A percentile compares a stretch with the other conserved stretches of the same genome.
phyloP scores from a whole-genome alignment of 345 rosid species.

The Moricandia moricandioides region DNA sequence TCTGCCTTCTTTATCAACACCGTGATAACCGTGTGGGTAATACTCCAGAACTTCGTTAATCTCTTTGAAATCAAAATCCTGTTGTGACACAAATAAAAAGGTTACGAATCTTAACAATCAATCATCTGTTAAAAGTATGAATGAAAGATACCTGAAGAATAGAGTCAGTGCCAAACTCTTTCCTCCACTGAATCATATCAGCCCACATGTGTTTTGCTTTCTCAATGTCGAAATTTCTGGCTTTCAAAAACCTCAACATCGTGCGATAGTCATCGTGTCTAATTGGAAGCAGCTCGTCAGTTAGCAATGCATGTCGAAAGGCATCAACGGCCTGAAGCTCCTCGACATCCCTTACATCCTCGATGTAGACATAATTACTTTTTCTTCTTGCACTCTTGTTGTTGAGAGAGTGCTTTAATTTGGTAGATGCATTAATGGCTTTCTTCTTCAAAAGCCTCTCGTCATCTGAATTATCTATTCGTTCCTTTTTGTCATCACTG shows the following conservation, averaged over 20 bases:
- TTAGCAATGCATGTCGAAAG: conserved; percentile 72
- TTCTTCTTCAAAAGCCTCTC: conserved; percentile 95
- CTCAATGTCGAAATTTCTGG: conserved; percentile 86
- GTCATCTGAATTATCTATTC: conserved; percentile 94
- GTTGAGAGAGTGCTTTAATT: conserved; percentile 87
- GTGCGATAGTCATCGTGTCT: conserved; percentile 85
- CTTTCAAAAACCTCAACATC: conserved; percentile 96
- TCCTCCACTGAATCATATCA: conserved; percentile 96
- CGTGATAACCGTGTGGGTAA: conserved; percentile 93
- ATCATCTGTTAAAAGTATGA: conserved; percentile 2
- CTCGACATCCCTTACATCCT: conserved; percentile 85
- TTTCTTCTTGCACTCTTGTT: conserved; percentile 81
- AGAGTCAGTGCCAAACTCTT: conserved; percentile 82
- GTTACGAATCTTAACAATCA: not conserved
- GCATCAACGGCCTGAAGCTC: conserved; percentile 86
- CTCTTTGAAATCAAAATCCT: conserved; percentile 95
- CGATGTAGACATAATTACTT: conserved; percentile 88
- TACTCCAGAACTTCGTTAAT: conserved; percentile 66
- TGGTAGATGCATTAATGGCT: conserved; percentile 81
- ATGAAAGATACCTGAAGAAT: conserved; percentile 56
- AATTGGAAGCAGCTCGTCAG: conserved; percentile 77
- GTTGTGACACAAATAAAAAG: conserved; percentile 9
- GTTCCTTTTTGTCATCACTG: conserved; percentile 89
- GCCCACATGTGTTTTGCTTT: conserved; percentile 98
- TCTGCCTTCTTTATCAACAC: conserved; percentile 94